phyloP scores from a whole-genome alignment of 768 basidiomycete species.

The Solioccasus polychromus region DNA sequence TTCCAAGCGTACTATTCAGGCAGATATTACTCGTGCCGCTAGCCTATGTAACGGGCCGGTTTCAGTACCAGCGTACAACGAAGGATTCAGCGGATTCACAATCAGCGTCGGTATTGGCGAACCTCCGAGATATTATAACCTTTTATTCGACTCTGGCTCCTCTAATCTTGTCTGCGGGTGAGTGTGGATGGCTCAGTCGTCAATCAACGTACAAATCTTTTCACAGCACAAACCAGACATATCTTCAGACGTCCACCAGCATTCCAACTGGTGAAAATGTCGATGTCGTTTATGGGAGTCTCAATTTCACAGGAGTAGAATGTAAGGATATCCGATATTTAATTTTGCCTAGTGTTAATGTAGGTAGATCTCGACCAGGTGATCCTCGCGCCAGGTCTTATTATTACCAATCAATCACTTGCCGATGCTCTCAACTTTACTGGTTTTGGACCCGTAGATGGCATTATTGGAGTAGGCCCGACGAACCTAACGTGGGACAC shows the following conservation, averaged over 20 bases:
- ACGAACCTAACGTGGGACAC: no score
- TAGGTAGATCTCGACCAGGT: conserved; percentile 9
- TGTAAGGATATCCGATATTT: background rate
- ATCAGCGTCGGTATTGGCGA: conserved; percentile 25
- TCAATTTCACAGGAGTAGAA: background rate
- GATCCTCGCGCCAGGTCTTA: background rate
- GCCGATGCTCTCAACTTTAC: conserved; percentile 39
- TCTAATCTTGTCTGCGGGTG: conserved; percentile 31
- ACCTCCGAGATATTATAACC: conserved; percentile 27
- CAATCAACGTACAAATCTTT: background rate
- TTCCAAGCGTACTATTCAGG: no score
- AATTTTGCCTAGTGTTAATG: background rate
- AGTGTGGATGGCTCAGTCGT: background rate
- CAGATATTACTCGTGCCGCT: no score
- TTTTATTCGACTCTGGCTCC: conserved; percentile 32
- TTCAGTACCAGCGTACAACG: no score
- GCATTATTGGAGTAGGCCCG: no score
- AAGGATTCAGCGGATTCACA: no score
- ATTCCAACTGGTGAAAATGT: conserved; percentile 18
- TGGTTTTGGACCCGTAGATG: conserved; percentile 21
- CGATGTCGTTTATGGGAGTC: background rate
- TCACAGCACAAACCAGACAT: conserved; percentile 27
- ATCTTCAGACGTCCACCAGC: conserved; percentile 25
- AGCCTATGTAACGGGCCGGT: no score
- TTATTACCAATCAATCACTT: conserved; percentile 29